phyloP scores from a whole-genome alignment of 805 yeast species.

The Lipomyces spencermartinsiae region DNA sequence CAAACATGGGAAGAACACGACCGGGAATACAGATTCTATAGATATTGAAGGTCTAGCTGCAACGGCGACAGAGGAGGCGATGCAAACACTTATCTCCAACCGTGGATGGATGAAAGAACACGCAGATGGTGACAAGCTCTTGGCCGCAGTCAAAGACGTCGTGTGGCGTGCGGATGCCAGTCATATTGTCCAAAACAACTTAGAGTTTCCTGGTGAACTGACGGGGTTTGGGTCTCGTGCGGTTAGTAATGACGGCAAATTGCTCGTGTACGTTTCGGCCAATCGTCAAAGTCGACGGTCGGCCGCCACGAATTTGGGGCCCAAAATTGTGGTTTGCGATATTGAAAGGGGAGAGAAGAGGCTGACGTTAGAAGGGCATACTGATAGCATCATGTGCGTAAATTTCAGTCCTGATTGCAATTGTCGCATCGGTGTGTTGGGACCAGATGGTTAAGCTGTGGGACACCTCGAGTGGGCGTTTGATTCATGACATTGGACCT shows the following conservation, averaged over 20 bases:
- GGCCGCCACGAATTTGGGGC: background rate
- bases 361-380: constrained; percentile 2
- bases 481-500: constrained; percentile 3
- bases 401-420: background rate
- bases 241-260: constrained; percentile 1
- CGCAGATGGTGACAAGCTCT: background rate
- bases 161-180: background rate
- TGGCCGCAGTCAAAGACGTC: background rate
- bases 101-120: background rate
- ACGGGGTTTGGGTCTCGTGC: background rate
- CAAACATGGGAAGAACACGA: background rate
- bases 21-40: background rate
- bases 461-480: background rate
- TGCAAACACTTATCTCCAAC: background rate
- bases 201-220: background rate
- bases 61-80: background rate
- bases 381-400: background rate
- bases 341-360: background rate
- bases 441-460: constrained; percentile 1
- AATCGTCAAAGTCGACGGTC: background rate
- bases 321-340: background rate
- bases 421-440: constrained; percentile 1
- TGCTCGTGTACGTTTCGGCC: background rate
- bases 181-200: background rate
- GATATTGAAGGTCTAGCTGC: background rate